Evolutionary conservation across 2,329 filamentous ascomycete species (phyloP).

Genomic region (Claviceps sp.): DNA sequence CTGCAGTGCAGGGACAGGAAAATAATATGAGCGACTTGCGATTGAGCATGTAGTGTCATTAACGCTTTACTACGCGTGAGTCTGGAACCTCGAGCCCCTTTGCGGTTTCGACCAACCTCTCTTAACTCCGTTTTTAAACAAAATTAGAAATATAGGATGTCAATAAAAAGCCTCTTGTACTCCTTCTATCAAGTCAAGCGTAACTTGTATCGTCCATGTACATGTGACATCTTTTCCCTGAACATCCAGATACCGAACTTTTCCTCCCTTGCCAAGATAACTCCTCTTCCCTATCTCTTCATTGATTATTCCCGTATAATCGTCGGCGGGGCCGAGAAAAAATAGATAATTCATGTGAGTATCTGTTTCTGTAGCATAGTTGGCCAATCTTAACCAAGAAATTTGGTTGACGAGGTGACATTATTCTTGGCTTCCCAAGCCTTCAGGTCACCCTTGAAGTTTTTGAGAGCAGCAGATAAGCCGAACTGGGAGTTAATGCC

Average conservation of each 20-base stretch:
- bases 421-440: slow-evolving; percentile 25
- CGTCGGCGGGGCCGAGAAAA: neutral
- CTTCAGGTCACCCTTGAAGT: slow-evolving; percentile 20
- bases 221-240: too few species aligned
- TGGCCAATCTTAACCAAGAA: slow-evolving; percentile 10
- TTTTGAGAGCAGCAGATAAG: slow-evolving; percentile 47
- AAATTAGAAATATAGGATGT: too few species aligned
- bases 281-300: neutral
- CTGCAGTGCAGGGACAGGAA: neutral
- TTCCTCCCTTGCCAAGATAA: neutral
- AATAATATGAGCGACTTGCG: neutral
- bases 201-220: too few species aligned
- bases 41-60: too few species aligned
- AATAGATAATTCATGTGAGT: neutral
- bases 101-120: too few species aligned
- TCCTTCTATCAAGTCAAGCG: too few species aligned
- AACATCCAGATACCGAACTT: neutral
- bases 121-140: too few species aligned
- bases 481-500: slow-evolving; percentile 59
- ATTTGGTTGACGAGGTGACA: slow-evolving; percentile 19
- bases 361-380: neutral
- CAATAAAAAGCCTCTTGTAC: too few species aligned
- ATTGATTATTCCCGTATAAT: neutral
- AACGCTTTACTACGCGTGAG: too few species aligned
- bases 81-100: too few species aligned